Conservation (phyloP, 1,139 yeast species). For the Pichia sp. region DNA sequence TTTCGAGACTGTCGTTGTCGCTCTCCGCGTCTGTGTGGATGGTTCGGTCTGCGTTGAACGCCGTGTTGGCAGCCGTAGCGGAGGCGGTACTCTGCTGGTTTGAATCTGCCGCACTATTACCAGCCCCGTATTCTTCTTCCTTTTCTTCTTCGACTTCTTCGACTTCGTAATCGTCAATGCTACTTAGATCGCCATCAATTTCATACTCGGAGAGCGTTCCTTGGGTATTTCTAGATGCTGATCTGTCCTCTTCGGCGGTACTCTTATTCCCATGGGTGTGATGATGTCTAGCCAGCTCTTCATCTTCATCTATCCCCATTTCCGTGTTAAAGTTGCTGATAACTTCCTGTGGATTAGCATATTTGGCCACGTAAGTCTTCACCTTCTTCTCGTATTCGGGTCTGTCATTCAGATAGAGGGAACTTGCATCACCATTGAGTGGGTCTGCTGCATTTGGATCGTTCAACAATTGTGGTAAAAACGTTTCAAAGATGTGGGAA, state of each 20-base stretch:
- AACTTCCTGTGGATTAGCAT: slow-evolving; percentile 43
- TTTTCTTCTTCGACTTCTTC: too few species aligned
- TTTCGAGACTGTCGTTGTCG: too few species aligned
- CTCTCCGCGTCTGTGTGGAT: too few species aligned
- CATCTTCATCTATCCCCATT: slow-evolving; percentile 10
- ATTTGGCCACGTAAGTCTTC: slow-evolving; percentile 62
- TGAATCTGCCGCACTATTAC: too few species aligned
- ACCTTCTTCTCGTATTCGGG: slow-evolving; percentile 63
- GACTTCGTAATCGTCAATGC: slow-evolving; percentile 3
- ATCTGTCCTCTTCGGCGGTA: background rate
- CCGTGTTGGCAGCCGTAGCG: too few species aligned
- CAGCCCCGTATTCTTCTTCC: too few species aligned
- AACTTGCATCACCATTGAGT: slow-evolving; percentile 85
- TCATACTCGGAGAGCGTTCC: background rate
- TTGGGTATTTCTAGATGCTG: background rate
- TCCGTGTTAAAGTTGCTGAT: slow-evolving; percentile 29
- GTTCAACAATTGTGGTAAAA: slow-evolving; percentile 82
- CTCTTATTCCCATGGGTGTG: background rate
- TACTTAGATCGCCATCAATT: slow-evolving; percentile 4
- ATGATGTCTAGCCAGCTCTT: background rate
- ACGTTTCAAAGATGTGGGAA: slow-evolving; percentile 84
- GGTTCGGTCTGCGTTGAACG: too few species aligned
- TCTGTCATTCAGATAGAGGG: slow-evolving; percentile 67
- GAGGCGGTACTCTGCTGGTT: too few species aligned
- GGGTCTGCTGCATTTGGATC: slow-evolving; percentile 97